Evolutionary conservation across 257 asterid genomes (phyloP), one percentile per base, ranked within the genome.

Genomic region (Anisodus acutangulus): DNA sequence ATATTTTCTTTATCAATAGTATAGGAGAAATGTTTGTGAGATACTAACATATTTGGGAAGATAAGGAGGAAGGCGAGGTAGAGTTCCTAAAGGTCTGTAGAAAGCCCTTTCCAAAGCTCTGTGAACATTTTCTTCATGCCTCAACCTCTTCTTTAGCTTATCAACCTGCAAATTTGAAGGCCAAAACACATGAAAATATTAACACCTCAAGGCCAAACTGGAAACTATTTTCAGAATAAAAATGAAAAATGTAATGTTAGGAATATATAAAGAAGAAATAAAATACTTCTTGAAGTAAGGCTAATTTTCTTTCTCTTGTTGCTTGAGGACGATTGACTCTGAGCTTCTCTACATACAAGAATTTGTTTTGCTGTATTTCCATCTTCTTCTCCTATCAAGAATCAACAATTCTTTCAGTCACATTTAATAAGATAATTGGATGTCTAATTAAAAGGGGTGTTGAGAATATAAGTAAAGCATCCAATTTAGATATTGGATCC

Each of bases 11-110:
- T 57, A 2, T 15, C 15, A 57, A 57, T 5, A 57, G 63, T 11
- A 6, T 57, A 57, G 64, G n/a, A 58, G 26, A 15, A 13, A 70
- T 41, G 51, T 2, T 37, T 39, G 15, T 35, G 13, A 3, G 22
- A 39, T 74, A 83, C 92, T 91, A 81, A 94, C 98, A 87, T 85
- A 84, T 92, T 90, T 97, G 80, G 98, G 97, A 87, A 95, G 98
- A 91, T 92, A 93, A 53, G 98, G 92, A 74, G 98, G 98, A 9
- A 95, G 97, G 64, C 98, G 98, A 39, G 98, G 98, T 45, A 95
- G 89, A 78, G 97, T 87, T 26, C 98, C 98, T 51, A 95, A 90
- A 12, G 98, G 98, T 87, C 98, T 90, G 67, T 82, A 90, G 87
- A 94, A 91, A 69, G 98, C 97, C 89, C 97, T 93, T 86, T 93